Conservation (phyloP, 164 flowering plant genomes). For the Tinospora cordifolia region DNA sequence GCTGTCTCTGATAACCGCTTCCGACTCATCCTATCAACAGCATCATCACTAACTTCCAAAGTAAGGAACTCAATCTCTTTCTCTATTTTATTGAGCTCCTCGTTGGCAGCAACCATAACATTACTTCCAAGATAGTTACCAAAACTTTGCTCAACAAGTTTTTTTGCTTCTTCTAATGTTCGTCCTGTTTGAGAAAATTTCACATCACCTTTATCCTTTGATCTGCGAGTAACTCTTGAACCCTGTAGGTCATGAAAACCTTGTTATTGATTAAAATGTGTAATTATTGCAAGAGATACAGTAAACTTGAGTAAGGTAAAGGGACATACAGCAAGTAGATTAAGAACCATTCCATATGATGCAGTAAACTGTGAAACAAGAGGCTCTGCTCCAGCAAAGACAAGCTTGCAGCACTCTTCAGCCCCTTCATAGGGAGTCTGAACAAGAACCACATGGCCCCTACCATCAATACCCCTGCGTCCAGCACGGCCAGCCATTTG, state of each 20-base stretch:
- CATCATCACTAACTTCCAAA: slow-evolving; percentile 64
- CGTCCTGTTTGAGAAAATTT: slow-evolving; percentile 49
- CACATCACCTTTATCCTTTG: slow-evolving; percentile 37
- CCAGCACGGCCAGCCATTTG: slow-evolving; percentile 99
- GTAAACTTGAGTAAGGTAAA: slow-evolving; percentile 5
- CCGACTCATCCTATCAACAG: slow-evolving; percentile 63
- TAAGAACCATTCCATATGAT: slow-evolving; percentile 97
- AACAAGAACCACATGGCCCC: slow-evolving; percentile 79
- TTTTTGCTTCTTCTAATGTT: slow-evolving; percentile 87
- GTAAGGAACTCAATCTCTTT: slow-evolving; percentile 59
- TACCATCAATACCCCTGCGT: slow-evolving; percentile 85
- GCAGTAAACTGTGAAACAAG: slow-evolving; percentile 96
- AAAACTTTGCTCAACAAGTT: slow-evolving; percentile 89
- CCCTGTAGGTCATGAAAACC: slow-evolving; percentile 34
- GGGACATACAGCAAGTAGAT: slow-evolving; percentile 71
- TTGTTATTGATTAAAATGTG: slow-evolving; percentile 2
- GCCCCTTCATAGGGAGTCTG: slow-evolving; percentile 93
- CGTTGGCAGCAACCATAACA: slow-evolving; percentile 89
- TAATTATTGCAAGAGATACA: background rate
- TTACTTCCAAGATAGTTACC: slow-evolving; percentile 96
- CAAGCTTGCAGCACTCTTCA: slow-evolving; percentile 88
- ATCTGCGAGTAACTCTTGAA: slow-evolving; percentile 53
- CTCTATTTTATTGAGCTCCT: slow-evolving; percentile 63
- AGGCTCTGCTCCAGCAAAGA: slow-evolving; percentile 82
- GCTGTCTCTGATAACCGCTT: slow-evolving; percentile 50